phyloP scores from a whole-genome alignment of 2,329 filamentous ascomycete species.

The Exophiala xenobiotica region DNA sequence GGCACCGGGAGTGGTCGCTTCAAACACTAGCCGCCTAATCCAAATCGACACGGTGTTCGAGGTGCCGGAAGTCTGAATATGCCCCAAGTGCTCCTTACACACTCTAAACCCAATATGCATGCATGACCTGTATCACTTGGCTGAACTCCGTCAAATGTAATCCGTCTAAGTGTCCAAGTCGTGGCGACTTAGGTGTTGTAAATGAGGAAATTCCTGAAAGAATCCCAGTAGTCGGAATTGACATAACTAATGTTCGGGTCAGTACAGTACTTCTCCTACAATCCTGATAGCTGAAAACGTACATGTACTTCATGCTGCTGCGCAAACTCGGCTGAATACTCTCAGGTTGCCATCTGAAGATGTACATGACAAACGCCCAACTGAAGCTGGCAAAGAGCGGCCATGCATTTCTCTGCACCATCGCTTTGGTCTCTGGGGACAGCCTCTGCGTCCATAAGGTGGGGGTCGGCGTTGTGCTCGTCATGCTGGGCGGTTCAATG shows the following conservation, averaged over 20 bases:
- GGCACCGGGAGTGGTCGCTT: no score
- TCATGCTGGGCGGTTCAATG: constrained; percentile 59
- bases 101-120: neutral
- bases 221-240: constrained; percentile 87
- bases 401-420: constrained; percentile 74
- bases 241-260: constrained; percentile 55
- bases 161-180: neutral
- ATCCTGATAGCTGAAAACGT: constrained; percentile 36
- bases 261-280: neutral
- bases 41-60: no score
- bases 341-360: constrained; percentile 90
- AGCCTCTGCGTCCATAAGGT: constrained; percentile 34
- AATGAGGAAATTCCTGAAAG: constrained; percentile 77
- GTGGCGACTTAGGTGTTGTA: constrained; percentile 67
- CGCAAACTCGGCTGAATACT: constrained; percentile 86
- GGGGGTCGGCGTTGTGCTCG: constrained; percentile 26
- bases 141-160: no score
- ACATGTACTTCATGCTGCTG: constrained; percentile 98
- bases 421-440: constrained; percentile 32
- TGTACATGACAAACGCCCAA: constrained; percentile 93
- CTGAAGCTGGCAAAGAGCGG: constrained; percentile 85
- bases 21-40: no score
- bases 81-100: no score
- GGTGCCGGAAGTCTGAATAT: no score
- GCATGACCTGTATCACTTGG: no score